Base-by-base conservation (phyloP, 2,329 filamentous ascomycete genomes). In the Microcyclospora tardicrescens region DNA sequence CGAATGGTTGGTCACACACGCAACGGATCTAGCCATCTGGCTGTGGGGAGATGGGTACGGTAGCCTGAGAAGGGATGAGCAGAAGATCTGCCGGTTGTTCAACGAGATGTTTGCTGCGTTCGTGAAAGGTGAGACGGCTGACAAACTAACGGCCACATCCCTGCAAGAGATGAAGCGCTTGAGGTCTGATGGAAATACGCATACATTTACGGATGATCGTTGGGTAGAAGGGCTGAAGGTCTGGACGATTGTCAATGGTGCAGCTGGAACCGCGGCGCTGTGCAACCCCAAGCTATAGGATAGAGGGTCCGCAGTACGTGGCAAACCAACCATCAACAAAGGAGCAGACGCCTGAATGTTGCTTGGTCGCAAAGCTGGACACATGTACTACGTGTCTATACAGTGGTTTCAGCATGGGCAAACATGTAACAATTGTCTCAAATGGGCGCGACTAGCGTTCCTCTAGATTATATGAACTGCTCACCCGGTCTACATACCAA, bases 1-100 rank as follows among this genome's bases (percentile, higher is more conserved):
- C 1, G 57, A 63, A 31, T 75, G 67, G 64, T 69, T 67, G 2
- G 70, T 70, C 2, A 75, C 71, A 12, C 72, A 76, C 49, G 62
- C 62, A 0, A 68, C 67, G 0, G 72, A 76, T 43, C 61, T 68
- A 49, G 56, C 61, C 5, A 64, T 75, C 24, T 76, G 72, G 72
- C 71, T 73, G 40, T 75, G 65, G 64, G 72, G 72, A 0, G 63
- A 68, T 44, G 67, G 65, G 1, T 41, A 48, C 27, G 56, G 55
- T 4, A 55, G 55, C 1, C 40, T 75, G 37, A 60, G 53, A 6
- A 50, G 51, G 0, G 45, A 52, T 8, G 72, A 76, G 52, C 69
- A 71, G 49, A 35, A 36, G 5, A 41, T 67, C 13, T 53, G 68
- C 0, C 51, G 46, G 27, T 54, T 55, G 2, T 63, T 66, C 40